Evolutionary conservation across 148 eudicot species (phyloP).

Genomic region (Rheum nobile): DNA sequence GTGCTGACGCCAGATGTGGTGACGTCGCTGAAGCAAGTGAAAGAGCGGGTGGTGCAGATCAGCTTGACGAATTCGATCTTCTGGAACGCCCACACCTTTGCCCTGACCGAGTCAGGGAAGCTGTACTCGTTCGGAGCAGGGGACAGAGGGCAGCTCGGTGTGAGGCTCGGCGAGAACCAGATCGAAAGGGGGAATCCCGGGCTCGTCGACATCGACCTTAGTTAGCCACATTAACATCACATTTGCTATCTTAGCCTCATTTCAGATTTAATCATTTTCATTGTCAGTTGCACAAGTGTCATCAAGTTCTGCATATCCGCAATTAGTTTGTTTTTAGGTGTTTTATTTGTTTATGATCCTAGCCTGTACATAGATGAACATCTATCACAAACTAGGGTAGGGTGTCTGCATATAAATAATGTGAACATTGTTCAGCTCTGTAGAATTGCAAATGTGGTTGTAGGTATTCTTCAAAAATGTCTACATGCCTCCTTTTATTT

Average conservation of each 20-base stretch:
- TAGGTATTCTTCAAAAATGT: neutral
- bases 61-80: slow-evolving; percentile 71
- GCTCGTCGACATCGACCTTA: slow-evolving; percentile 54
- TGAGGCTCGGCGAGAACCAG: slow-evolving; percentile 56
- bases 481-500: neutral
- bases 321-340: slow-evolving; percentile 1
- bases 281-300: neutral
- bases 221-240: slow-evolving; percentile 6
- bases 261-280: neutral
- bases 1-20: slow-evolving; percentile 66
- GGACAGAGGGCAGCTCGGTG: slow-evolving; percentile 86
- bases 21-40: slow-evolving; percentile 48
- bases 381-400: neutral
- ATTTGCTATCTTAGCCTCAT: neutral
- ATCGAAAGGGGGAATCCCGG: slow-evolving; percentile 57
- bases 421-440: neutral
- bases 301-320: neutral
- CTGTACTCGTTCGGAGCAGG: slow-evolving; percentile 84
- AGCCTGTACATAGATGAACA: neutral
- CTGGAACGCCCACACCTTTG: slow-evolving; percentile 90
- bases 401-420: neutral
- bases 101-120: slow-evolving; percentile 81
- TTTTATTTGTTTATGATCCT: slow-evolving; percentile 1
- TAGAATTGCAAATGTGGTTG: neutral
- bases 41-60: slow-evolving; percentile 74